A percentile compares a stretch with the other conserved stretches of the same genome.
Evolutionary conservation across 1,284 basidiomycete genomes (phyloP).

Genomic region (Phellopilus nigrolimitatus): DNA sequence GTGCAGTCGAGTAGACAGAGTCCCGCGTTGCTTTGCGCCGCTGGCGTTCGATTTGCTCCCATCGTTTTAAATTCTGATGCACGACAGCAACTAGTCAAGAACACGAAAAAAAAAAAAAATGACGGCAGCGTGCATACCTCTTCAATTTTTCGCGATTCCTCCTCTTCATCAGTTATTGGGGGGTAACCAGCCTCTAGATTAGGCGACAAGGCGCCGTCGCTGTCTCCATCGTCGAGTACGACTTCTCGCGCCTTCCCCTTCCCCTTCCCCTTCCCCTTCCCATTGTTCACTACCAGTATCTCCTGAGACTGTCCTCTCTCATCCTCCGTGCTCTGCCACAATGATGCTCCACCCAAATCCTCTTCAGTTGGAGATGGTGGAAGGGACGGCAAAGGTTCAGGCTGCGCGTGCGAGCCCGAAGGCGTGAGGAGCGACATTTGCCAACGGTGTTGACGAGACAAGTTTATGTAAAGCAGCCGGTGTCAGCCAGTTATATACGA

Average conservation of each 20-base stretch:
- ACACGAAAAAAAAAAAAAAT: conserved; percentile 7
- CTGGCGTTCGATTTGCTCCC: conserved; percentile 69
- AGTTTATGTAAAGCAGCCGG: too few species aligned
- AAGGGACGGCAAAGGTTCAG: conserved; percentile 21
- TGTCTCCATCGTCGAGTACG: conserved; percentile 27
- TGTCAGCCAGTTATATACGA: too few species aligned
- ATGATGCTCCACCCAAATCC: conserved; percentile 13
- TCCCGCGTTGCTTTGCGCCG: conserved; percentile 61
- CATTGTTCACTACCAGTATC: conserved; percentile 3
- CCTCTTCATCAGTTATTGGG: conserved; percentile 56
- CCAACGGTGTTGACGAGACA: background rate
- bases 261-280: too few species aligned
- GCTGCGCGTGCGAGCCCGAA: conserved; percentile 17
- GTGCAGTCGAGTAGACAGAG: conserved; percentile 30
- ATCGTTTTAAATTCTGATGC: conserved; percentile 59
- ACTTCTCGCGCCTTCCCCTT: conserved; percentile 18
- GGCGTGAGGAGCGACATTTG: conserved; percentile 14
- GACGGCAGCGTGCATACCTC: conserved; percentile 46
- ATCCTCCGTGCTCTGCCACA: conserved; percentile 16
- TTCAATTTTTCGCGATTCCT: conserved; percentile 61
- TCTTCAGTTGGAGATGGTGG: conserved; percentile 25
- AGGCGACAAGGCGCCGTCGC: conserved; percentile 28
- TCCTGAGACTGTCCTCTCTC: conserved; percentile 2
- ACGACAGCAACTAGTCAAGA: conserved; percentile 35
- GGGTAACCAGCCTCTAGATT: conserved; percentile 42